Percentiles rank a stretch among this genome's conserved stretches.
Conservation (phyloP, 495 filamentous ascomycete species). For the Recurvomyces mirabilis region DNA sequence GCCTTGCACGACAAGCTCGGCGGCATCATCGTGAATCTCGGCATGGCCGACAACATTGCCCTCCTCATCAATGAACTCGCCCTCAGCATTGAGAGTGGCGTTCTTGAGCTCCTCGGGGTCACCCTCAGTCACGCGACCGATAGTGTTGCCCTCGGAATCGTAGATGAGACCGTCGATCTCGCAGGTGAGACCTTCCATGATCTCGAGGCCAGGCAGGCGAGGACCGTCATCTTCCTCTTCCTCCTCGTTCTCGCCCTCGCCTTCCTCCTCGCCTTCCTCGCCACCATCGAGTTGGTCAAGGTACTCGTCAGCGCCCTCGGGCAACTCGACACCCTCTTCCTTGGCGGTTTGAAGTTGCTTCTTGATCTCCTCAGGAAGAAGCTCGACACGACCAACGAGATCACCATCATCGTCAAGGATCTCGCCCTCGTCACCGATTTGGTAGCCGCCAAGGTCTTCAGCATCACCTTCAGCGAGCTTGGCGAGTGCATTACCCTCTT, state of each 20-base stretch:
- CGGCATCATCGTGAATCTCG: conserved; percentile 31
- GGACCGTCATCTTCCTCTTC: conserved; percentile 20
- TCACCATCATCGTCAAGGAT: conserved; percentile 56
- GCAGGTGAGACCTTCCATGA: conserved; percentile 30
- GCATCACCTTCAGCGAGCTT: conserved; percentile 50
- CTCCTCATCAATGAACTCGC: conserved; percentile 35
- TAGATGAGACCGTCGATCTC: conserved; percentile 31
- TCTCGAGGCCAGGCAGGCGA: conserved; percentile 29
- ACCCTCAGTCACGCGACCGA: conserved; percentile 31
- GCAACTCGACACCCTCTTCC: conserved; percentile 22
- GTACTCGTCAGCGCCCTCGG: conserved; percentile 23
- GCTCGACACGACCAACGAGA: conserved; percentile 46
- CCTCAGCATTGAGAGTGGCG: conserved; percentile 32
- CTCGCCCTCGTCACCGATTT: conserved; percentile 50
- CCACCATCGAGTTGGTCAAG: conserved; percentile 9
- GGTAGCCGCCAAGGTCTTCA: conserved; percentile 48
- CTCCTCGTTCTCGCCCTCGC: conserved; percentile 15
- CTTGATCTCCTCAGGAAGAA: conserved; percentile 35
- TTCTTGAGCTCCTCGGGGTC: conserved; percentile 30
- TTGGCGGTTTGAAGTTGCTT: conserved; percentile 28
- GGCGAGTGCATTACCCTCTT: conserved; percentile 45
- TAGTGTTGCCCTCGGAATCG: conserved; percentile 34
- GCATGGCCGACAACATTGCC: conserved; percentile 35
- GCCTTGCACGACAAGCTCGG: conserved; percentile 31
- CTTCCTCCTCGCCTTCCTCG: conserved; percentile 11